Base-by-base conservation (phyloP, 2,329 filamentous ascomycete species). In the Ascochyta pisi region DNA sequence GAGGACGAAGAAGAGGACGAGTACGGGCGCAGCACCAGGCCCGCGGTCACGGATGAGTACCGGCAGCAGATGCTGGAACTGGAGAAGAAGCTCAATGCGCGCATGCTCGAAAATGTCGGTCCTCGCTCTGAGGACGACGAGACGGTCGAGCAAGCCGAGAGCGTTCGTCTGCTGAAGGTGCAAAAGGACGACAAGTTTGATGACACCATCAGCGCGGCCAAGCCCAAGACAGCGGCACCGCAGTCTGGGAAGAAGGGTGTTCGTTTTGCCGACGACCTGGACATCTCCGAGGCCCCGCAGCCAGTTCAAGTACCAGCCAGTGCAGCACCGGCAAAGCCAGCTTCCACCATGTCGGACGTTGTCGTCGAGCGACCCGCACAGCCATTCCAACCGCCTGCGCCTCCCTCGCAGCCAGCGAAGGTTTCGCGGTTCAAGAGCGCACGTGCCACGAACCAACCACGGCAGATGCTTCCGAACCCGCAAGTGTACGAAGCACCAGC, bases 31-130 rank as follows among this genome's bases (percentile, higher is more conserved):
- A 89, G 85, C 16, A 94, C 84, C 8, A 81, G 83, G 16, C 82
- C 82, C 19, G 82, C 88, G 12, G 77, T 97, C 47, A 86, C 85
- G 15, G 86, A 92, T 39, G 88, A 90, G 13, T 96, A 96, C 68
- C 86, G 87, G 29, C 82, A 85, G 64, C 84, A 91, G 64, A 98
- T 99, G 95, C 83, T 89, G 40, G 90, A 93, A 63, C 80, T 99
- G 4, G 90, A 97, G 75, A 82, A 88, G 70, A 89, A 87, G 60
- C 82, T 97, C n/a, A 84, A 88, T 61, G 84, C 73, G 55, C 79
- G 78, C 60, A 80, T 81, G 59, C 76, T 87, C 65, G 82, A 82
- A 69, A 88, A 84, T 68, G 68, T 88, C 42, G 85, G 82, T 49
- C 86, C 84, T 57, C 74, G 79, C 64, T 63, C 71, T 7, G 59